phyloP scores from a whole-genome alignment of 805 yeast species.

The Wickerhamomyces xylosicus region DNA sequence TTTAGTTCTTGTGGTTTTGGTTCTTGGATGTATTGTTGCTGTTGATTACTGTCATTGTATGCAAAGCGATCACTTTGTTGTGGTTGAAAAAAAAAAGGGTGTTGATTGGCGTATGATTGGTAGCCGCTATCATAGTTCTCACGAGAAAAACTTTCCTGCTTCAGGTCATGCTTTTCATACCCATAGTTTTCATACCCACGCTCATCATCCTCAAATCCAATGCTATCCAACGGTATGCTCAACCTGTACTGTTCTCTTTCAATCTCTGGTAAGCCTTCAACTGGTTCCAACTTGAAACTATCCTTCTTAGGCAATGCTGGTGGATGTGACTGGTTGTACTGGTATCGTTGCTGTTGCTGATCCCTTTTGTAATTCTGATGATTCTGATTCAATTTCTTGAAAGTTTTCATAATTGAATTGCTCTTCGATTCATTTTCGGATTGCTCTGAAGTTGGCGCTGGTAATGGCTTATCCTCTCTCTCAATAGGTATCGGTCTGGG shows the following conservation, averaged over 20 bases:
- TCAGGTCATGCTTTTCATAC: not conserved
- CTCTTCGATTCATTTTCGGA: constrained; percentile 1
- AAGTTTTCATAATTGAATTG: constrained; percentile 2
- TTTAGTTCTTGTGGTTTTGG: not conserved
- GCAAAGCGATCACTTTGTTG: constrained; percentile 1
- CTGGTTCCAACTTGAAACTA: constrained; percentile 12
- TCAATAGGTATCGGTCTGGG: not conserved
- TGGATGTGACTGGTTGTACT: constrained; percentile 1
- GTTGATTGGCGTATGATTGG: not conserved
- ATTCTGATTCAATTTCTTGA: not conserved
- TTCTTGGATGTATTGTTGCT: constrained; percentile 3
- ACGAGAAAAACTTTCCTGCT: no score
- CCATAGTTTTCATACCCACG: not conserved
- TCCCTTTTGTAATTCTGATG: constrained; percentile 2
- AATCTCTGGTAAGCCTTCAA: constrained; percentile 14
- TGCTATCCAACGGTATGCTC: constrained; percentile 17
- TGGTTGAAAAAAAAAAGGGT: not conserved
- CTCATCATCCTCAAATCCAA: constrained; percentile 8
- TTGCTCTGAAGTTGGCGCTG: not conserved
- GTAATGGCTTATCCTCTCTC: constrained; percentile 7
- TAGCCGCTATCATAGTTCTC: no score
- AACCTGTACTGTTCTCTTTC: constrained; percentile 18
- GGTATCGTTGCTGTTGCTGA: constrained; percentile 4
- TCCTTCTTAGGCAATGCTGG: not conserved
- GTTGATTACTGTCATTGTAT: constrained; percentile 12